Conservation (phyloP, 139 green algal species). For the Helicosporidium sp. region DNA sequence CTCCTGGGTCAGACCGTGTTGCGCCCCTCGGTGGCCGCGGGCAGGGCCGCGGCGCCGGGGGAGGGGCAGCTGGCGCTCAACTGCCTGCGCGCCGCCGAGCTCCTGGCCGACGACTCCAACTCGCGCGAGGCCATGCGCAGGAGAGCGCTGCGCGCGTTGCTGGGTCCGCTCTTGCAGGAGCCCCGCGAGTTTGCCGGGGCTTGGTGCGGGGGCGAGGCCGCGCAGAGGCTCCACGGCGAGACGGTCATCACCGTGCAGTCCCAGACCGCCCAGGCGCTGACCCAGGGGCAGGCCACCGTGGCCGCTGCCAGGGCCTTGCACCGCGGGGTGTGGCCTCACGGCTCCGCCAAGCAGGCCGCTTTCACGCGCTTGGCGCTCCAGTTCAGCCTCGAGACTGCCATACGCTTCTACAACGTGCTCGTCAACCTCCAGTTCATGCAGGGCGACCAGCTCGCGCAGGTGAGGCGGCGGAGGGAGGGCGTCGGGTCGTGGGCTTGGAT, state of each 20-base stretch:
- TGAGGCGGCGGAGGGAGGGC: neutral
- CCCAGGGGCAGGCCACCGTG: neutral
- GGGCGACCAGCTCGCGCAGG: neutral
- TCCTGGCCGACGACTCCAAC: slow-evolving; percentile 25
- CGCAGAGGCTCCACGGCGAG: slow-evolving; percentile 2
- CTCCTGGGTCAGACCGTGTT: slow-evolving; percentile 11
- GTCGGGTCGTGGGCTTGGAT: no score
- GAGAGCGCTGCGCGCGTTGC: slow-evolving; percentile 6
- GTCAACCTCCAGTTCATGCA: slow-evolving; percentile 18
- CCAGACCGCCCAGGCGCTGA: neutral
- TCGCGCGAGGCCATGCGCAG: slow-evolving; percentile 7
- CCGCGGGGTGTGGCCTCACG: no score
- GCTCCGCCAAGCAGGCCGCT: no score
- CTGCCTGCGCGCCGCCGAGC: slow-evolving; percentile 15
- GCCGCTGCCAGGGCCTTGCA: neutral
- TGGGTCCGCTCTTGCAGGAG: slow-evolving; percentile 8
- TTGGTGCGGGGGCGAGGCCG: slow-evolving; percentile 8
- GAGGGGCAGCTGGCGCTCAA: slow-evolving; percentile 21
- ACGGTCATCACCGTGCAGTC: slow-evolving; percentile 2
- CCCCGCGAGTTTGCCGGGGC: neutral
- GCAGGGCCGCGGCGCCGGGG: slow-evolving; percentile 2
- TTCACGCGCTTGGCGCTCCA: slow-evolving; percentile 1
- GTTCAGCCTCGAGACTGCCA: slow-evolving; percentile 10
- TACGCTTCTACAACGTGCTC: slow-evolving; percentile 20
- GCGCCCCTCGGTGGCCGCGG: neutral